Percentiles rank a stretch among this genome's conserved stretches.
Conservation (phyloP, 2,329 filamentous ascomycete genomes). For the Beauveria varroae region DNA sequence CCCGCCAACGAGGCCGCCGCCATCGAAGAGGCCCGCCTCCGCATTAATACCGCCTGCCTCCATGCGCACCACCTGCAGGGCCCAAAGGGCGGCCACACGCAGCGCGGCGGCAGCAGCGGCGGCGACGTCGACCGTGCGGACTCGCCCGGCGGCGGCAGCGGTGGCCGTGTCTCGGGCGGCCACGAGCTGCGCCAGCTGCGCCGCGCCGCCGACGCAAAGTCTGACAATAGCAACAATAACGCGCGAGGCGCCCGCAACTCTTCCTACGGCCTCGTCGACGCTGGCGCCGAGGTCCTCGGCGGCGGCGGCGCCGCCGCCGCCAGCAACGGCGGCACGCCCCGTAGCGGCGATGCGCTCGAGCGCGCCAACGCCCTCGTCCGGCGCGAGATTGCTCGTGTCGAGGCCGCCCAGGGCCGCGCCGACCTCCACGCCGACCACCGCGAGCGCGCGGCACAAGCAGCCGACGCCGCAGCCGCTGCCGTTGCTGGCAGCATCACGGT, state of each 20-base stretch:
- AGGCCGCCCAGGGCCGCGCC: conserved; percentile 43
- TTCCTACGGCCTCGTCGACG: conserved; percentile 13
- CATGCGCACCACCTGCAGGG: conserved; percentile 5
- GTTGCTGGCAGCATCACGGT: conserved; percentile 10
- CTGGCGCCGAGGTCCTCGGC: not conserved
- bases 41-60: conserved; percentile 26
- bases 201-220: conserved; percentile 29
- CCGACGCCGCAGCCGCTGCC: conserved; percentile 22
- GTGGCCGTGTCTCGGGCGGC: conserved; percentile 15
- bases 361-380: conserved; percentile 42
- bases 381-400: conserved; percentile 44
- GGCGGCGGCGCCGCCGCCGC: not conserved
- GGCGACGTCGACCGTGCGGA: not conserved
- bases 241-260: conserved; percentile 22
- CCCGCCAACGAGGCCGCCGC: conserved; percentile 44
- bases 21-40: conserved; percentile 41
- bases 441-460: conserved; percentile 28
- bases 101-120: not conserved
- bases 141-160: not conserved
- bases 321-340: conserved; percentile 12
- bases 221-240: conserved; percentile 11
- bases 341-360: conserved; percentile 27
- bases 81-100: conserved; percentile 15
- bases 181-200: conserved; percentile 38
- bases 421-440: conserved; percentile 39